phyloP scores from a whole-genome alignment of 2,329 filamentous ascomycete genomes.

The Fusarium humuli region DNA sequence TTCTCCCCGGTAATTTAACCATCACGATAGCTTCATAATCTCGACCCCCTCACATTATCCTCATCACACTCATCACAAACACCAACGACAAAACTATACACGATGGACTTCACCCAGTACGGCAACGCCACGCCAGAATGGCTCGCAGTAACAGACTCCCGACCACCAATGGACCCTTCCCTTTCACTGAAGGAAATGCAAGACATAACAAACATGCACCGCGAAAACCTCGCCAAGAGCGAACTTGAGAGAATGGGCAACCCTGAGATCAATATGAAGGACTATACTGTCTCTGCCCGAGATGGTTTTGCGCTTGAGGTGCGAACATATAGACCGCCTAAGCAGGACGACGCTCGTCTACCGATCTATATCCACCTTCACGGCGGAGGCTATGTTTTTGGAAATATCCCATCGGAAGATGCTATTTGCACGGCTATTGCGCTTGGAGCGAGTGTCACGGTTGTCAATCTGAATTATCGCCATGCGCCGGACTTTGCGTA shows the following conservation, averaged over 20 bases:
- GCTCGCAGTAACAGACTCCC: constrained; percentile 50
- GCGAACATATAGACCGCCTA: constrained; percentile 37
- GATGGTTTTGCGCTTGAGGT: constrained; percentile 36
- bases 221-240: constrained; percentile 13
- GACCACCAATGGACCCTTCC: constrained; percentile 11
- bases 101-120: constrained; percentile 54
- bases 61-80: too few relatives aligned
- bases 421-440: constrained; percentile 62
- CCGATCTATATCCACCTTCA: constrained; percentile 66
- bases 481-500: constrained; percentile 67
- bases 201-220: constrained; percentile 24
- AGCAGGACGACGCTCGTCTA: constrained; percentile 50
- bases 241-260: constrained; percentile 20
- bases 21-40: constrained; percentile 17
- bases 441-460: constrained; percentile 54
- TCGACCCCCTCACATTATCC: too few relatives aligned
- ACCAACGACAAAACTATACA: too few relatives aligned
- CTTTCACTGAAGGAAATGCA: constrained; percentile 29
- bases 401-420: constrained; percentile 65
- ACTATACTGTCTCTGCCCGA: constrained; percentile 45
- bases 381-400: constrained; percentile 68
- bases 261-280: constrained; percentile 36
- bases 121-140: constrained; percentile 58
- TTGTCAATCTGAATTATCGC: constrained; percentile 69
- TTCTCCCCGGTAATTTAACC: background rate